Evolutionary conservation across 768 basidiomycete species (phyloP).

Genomic region (Nevesoporus exiguus): DNA sequence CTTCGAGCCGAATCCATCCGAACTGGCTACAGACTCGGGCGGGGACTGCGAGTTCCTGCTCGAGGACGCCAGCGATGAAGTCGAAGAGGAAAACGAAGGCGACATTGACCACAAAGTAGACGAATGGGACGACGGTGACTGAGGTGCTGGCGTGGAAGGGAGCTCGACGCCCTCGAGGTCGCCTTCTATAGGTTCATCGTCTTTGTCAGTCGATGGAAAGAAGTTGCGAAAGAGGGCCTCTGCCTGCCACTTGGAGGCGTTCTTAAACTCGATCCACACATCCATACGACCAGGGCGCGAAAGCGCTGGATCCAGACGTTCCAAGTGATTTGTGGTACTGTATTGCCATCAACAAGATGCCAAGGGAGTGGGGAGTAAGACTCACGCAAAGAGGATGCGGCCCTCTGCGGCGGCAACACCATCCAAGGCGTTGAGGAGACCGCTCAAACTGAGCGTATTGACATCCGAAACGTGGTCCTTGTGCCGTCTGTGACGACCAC

Average conservation of each 20-base stretch:
- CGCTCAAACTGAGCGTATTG: constrained; percentile 78
- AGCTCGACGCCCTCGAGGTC: constrained; percentile 49
- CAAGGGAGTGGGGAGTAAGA: constrained; percentile 14
- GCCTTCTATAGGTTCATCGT: constrained; percentile 35
- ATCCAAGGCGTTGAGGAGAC: constrained; percentile 80
- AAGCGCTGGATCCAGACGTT: constrained; percentile 84
- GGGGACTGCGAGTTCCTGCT: constrained; percentile 27
- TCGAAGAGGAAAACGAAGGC: constrained; percentile 42
- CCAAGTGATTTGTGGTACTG: constrained; percentile 89
- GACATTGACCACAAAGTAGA: constrained; percentile 46
- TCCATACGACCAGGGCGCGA: constrained; percentile 93
- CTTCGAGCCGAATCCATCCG: constrained; percentile 44
- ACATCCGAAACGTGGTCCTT: constrained; percentile 67
- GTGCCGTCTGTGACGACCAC: constrained; percentile 43
- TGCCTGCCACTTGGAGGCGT: constrained; percentile 81
- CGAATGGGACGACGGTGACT: constrained; percentile 43
- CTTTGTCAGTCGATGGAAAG: constrained; percentile 73
- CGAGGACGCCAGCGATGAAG: constrained; percentile 36
- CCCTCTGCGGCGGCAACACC: constrained; percentile 87
- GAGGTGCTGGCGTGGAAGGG: constrained; percentile 36
- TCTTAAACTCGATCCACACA: constrained; percentile 89
- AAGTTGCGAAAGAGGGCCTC: constrained; percentile 87
- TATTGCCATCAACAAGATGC: background rate
- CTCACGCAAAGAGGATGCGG: constrained; percentile 84
- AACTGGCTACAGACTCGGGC: constrained; percentile 13